Conservation (phyloP, 179 eudicot species). For the Monotropa hypopitys region DNA sequence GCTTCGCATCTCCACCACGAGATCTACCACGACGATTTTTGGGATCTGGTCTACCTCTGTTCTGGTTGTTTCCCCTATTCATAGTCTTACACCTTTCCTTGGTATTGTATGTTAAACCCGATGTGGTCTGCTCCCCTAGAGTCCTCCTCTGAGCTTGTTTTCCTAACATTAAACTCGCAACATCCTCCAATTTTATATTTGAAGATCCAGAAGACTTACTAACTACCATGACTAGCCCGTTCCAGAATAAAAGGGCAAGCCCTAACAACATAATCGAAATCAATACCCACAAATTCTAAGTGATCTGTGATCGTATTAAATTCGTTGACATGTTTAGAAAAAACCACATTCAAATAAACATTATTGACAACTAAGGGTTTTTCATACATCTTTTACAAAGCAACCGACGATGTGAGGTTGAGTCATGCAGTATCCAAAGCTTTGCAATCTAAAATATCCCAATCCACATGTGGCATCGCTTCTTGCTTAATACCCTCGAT, state of each 20-base stretch:
- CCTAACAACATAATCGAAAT: constrained; percentile 5
- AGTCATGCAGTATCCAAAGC: not conserved
- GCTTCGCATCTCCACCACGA: not conserved
- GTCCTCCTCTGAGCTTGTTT: not conserved
- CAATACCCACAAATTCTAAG: not conserved
- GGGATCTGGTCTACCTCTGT: not conserved
- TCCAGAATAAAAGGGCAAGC: constrained; percentile 4
- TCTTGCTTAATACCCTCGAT: not conserved
- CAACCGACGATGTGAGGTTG: not conserved
- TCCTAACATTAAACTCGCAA: not conserved
- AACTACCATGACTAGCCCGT: not conserved
- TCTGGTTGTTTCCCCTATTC: not conserved
- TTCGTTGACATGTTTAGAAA: not conserved
- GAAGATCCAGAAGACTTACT: not conserved
- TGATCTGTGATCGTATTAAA: not conserved
- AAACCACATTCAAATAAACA: too few species aligned
- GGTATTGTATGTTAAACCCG: not conserved
- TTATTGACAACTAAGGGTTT: not conserved
- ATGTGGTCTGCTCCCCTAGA: not conserved
- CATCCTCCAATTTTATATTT: constrained; percentile 1
- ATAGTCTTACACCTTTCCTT: not conserved
- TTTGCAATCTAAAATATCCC: not conserved
- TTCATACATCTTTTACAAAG: not conserved
- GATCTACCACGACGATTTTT: not conserved
- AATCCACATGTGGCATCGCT: not conserved